These are phyloP conservation scores for Dendrobium nobile DNA, from an alignment of 106 monocot species.

Conservation along the genomic window DNA sequence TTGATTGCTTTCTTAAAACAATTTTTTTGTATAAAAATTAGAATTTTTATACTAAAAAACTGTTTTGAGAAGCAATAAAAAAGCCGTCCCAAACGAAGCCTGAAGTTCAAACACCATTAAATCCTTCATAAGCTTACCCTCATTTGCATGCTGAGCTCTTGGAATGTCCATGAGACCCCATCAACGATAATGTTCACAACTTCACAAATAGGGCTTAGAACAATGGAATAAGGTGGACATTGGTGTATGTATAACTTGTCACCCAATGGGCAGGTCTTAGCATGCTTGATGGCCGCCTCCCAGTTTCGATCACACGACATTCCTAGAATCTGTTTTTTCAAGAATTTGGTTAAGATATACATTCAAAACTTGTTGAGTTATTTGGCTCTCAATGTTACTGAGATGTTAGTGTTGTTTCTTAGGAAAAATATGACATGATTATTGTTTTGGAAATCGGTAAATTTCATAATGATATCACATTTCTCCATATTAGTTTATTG, in stretches of 20 bases:
- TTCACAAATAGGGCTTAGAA: slow-evolving; percentile 7
- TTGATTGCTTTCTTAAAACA: background rate
- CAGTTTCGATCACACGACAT: slow-evolving; percentile 6
- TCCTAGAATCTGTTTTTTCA: background rate
- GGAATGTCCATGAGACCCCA: background rate
- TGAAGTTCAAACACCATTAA: background rate
- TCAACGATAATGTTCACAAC: background rate
- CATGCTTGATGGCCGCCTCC: background rate
- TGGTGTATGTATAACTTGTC: slow-evolving; percentile 2
- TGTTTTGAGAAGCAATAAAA: too few relatives aligned
- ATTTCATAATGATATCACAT: too few relatives aligned
- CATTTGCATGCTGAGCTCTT: background rate
- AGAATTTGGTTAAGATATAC: background rate
- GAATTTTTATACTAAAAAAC: too few relatives aligned
- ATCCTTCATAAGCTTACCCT: background rate
- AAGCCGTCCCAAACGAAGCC: too few relatives aligned
- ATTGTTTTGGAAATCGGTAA: too few relatives aligned
- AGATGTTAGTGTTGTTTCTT: background rate
- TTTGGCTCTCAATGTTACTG: background rate
- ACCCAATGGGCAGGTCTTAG: slow-evolving; percentile 1
- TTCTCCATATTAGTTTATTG: too few relatives aligned
- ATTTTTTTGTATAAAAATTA: too few relatives aligned
- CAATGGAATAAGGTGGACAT: background rate
- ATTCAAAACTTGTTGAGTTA: background rate
- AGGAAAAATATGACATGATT: too few relatives aligned